Base-by-base conservation (phyloP, 495 filamentous ascomycete species). In the Neurospora sp. region DNA sequence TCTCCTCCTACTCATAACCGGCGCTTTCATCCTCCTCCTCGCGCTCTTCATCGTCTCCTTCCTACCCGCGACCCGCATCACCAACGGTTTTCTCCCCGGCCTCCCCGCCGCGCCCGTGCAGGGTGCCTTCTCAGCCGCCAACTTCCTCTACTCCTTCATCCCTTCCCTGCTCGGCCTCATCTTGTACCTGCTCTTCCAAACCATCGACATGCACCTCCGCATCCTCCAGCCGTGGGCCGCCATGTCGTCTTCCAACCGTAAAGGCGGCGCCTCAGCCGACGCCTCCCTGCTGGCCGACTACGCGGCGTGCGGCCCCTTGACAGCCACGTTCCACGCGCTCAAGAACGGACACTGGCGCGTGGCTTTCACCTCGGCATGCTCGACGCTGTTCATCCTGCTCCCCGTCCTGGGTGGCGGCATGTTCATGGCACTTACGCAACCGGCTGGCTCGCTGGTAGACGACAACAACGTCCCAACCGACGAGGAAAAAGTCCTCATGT, bases 101-200 rank as follows among this genome's bases (percentile, higher is more conserved):
- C 81, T 97, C 3, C 82, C 83, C 6, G 88, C 91, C 0, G 83
- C 85, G 1, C 90, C 92, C 8, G 86, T 85, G 14, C 76, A 82
- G 0, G 83, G 82, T 41, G 93, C 91, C 41, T 97, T 94, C 79
- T 96, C 93, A 6, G 82, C 92, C 3, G 92, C 94, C 68, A 91
- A 96, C 81, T 97, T 97, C 83, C 82, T 96, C 69, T 97, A 93
- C 84, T 90, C 89, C 79, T 96, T 97, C 79, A 74, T 97, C 70
- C 94, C 94, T 0, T 89, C 90, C 1, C 72, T 94, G 2, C 84
- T 96, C 18, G 94, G 91, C 27, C 91, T 91, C 76, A 71, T 93
- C 37, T 80, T 94, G 35, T 94, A 92, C 81, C 90, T 97, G 61
- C 82, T 87, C 71, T 92, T 92, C 84, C 92, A 94, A 74, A 85